Percentiles rank a stretch among this genome's conserved stretches.
These are phyloP conservation scores for Penicillium paxilli DNA, from an alignment of 495 filamentous ascomycete species.

Conservation along the genomic window DNA sequence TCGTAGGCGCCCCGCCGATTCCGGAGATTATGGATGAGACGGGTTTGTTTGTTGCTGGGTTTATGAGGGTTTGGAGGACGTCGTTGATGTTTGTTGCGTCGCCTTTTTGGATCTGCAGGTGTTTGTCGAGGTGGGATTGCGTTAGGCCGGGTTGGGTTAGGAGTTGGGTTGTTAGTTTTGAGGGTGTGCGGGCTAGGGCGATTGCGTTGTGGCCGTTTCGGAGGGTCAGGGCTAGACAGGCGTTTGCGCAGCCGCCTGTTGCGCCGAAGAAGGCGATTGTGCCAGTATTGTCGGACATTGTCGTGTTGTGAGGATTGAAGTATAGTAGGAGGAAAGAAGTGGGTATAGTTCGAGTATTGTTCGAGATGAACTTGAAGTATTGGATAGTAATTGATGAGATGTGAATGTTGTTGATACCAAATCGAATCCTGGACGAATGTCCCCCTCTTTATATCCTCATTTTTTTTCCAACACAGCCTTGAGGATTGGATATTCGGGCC, in stretches of 20 bases:
- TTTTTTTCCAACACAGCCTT: too few relatives aligned
- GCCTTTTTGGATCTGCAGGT: conserved; percentile 46
- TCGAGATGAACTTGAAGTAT: too few relatives aligned
- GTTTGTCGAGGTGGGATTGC: conserved; percentile 23
- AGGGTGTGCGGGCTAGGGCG: conserved; percentile 57
- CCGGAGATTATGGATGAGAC: conserved; percentile 44
- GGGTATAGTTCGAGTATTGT: neutral
- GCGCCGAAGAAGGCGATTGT: conserved; percentile 47
- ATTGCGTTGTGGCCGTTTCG: conserved; percentile 40
- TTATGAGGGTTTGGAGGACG: conserved; percentile 30
- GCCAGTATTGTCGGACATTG: neutral
- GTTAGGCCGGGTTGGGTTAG: conserved; percentile 32
- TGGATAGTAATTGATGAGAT: too few relatives aligned
- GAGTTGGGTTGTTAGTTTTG: conserved; percentile 52
- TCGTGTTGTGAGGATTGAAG: neutral
- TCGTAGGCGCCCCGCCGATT: conserved; percentile 35
- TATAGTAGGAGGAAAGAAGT: neutral
- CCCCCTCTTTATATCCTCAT: too few relatives aligned
- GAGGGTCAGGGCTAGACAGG: conserved; percentile 46
- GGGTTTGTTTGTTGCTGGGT: neutral
- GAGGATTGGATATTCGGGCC: too few relatives aligned
- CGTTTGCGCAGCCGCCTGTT: conserved; percentile 43
- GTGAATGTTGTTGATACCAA: too few relatives aligned
- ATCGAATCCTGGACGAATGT: too few relatives aligned
- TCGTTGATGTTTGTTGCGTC: conserved; percentile 43